Conservation (phyloP, 2,329 filamentous ascomycete genomes). For the Myriosclerotinia duriaeana region DNA sequence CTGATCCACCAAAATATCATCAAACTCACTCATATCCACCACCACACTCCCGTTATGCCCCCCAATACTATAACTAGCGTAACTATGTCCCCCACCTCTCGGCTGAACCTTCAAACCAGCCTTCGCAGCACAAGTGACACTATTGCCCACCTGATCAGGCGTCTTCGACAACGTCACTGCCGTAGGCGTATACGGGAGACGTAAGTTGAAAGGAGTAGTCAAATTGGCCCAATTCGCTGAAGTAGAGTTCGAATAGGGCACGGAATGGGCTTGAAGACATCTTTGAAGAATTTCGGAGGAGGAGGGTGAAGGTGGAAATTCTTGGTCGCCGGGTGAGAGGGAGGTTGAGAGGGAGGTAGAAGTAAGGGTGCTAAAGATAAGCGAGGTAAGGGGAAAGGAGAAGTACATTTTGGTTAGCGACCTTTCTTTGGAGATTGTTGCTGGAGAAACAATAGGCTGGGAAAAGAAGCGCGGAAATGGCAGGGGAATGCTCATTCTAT, state of each 20-base stretch:
- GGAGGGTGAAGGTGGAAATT: background rate
- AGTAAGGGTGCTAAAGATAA: conserved; percentile 5
- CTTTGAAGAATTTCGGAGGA: background rate
- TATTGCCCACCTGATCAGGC: conserved; percentile 43
- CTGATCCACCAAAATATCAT: conserved; percentile 52
- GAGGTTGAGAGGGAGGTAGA: background rate
- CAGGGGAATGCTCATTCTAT: conserved; percentile 12
- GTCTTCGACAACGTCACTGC: conserved; percentile 34
- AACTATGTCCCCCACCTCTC: conserved; percentile 55
- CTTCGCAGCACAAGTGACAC: conserved; percentile 48
- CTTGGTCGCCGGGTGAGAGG: background rate
- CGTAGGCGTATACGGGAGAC: conserved; percentile 28
- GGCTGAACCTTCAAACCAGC: conserved; percentile 49
- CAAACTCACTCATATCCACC: conserved; percentile 55
- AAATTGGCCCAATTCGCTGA: conserved; percentile 23
- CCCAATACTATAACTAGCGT: conserved; percentile 48
- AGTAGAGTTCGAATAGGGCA: conserved; percentile 19
- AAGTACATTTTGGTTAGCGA: conserved; percentile 7
- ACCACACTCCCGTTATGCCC: conserved; percentile 53
- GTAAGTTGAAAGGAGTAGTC: conserved; percentile 32
- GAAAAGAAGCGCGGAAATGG: background rate
- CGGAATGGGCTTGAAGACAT: conserved; percentile 10
- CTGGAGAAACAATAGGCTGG: background rate
- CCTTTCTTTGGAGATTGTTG: background rate
- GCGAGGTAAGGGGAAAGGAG: conserved; percentile 1